Percentiles rank a stretch among this genome's conserved stretches.
Evolutionary conservation across 768 basidiomycete genomes (phyloP).

Genomic region (Hygrophorus russula): DNA sequence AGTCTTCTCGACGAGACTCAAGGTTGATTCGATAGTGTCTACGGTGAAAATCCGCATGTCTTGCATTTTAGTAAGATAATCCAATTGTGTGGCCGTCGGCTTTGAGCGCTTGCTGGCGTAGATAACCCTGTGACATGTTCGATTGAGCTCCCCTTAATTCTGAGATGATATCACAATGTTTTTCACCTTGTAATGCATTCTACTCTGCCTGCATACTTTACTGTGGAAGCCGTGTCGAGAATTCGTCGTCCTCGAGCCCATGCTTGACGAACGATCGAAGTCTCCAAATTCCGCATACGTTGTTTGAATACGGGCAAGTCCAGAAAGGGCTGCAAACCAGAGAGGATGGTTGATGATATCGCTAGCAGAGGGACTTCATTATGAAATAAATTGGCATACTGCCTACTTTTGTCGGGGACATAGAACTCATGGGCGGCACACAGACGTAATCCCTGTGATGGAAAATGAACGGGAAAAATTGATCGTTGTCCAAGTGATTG

Average conservation of each 20-base stretch:
- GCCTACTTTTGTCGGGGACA: conserved; percentile 10
- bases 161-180: neutral
- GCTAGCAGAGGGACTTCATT: neutral
- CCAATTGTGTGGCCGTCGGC: neutral
- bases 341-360: neutral
- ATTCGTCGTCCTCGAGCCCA: neutral
- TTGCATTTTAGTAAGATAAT: neutral
- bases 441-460: neutral
- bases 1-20: neutral
- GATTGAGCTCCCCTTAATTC: neutral
- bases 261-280: neutral
- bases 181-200: neutral
- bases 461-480: conserved; percentile 5
- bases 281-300: neutral
- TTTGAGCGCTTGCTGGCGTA: neutral
- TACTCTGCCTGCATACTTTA: neutral
- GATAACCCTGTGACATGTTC: neutral
- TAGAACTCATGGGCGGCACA: conserved; percentile 10
- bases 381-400: neutral
- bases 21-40: neutral
- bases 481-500: neutral
- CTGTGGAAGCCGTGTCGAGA: neutral
- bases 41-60: neutral
- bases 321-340: neutral
- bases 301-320: neutral